phyloP scores from a whole-genome alignment of 371 early-diverging fungal species.

The Rhizopus delemar region DNA sequence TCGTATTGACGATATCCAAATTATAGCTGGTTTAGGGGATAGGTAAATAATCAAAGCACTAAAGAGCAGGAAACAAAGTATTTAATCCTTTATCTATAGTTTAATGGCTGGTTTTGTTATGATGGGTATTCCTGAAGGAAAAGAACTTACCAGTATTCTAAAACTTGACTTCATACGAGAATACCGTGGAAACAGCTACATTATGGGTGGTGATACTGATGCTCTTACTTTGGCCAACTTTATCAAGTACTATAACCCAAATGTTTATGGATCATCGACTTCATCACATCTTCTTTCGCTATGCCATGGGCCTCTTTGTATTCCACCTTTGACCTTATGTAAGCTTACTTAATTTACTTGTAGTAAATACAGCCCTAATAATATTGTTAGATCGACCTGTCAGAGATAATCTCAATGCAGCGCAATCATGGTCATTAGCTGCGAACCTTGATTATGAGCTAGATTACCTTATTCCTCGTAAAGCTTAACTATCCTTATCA shows the following conservation, averaged over 20 bases:
- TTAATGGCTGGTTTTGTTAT: constrained; percentile 32
- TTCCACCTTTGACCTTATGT: constrained; percentile 15
- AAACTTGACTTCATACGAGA: constrained; percentile 20
- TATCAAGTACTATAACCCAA: constrained; percentile 28
- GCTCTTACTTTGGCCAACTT: constrained; percentile 34
- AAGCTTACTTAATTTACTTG: not conserved
- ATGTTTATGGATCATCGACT: constrained; percentile 28
- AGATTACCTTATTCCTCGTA: constrained; percentile 41
- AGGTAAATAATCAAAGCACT: too few species aligned
- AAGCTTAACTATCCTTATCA: not conserved
- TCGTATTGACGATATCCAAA: constrained; percentile 30
- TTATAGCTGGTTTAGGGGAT: constrained; percentile 26
- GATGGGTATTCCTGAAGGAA: constrained; percentile 21
- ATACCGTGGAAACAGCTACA: constrained; percentile 40
- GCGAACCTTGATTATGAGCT: constrained; percentile 31
- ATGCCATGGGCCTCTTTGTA: constrained; percentile 7
- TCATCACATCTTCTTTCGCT: constrained; percentile 26
- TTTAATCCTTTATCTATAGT: constrained; percentile 9
- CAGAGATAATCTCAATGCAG: constrained; percentile 36
- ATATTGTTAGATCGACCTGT: constrained; percentile 23
- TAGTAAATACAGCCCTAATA: not conserved
- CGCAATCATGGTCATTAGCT: too few species aligned
- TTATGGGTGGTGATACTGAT: constrained; percentile 32
- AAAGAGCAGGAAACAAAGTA: too few species aligned
- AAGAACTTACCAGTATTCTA: constrained; percentile 13